A percentile compares a stretch with the other conserved stretches of the same genome.
These are phyloP conservation scores for Leishmania tropica DNA, from an alignment of 208 protist genomes.

Conservation along the genomic window DNA sequence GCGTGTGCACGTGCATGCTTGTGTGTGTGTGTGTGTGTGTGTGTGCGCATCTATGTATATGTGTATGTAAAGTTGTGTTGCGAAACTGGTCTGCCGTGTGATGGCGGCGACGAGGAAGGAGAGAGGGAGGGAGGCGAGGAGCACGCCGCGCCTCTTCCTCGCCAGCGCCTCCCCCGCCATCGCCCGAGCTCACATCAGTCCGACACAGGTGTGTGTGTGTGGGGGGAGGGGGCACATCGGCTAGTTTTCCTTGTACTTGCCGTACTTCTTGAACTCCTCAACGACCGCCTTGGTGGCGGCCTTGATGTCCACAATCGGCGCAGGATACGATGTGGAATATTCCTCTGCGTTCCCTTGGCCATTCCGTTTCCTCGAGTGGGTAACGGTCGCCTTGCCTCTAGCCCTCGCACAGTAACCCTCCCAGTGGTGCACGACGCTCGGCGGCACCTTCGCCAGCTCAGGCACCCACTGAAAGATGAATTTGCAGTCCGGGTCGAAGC, in stretches of 20 bases:
- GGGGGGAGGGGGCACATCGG: no score
- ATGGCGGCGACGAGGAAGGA: not conserved
- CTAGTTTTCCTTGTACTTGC: conserved; percentile 12
- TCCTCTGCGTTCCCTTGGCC: conserved; percentile 3
- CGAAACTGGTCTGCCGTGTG: not conserved
- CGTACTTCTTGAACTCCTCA: conserved; percentile 46
- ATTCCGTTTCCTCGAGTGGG: not conserved
- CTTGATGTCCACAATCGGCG: conserved; percentile 71
- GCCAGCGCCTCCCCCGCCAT: not conserved
- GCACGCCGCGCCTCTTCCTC: not conserved
- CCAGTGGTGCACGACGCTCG: conserved; percentile 68
- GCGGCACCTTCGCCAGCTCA: conserved; percentile 60
- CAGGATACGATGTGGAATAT: conserved; percentile 51
- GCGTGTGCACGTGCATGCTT: not conserved
- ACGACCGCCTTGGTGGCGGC: conserved; percentile 50
- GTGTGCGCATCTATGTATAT: not conserved
- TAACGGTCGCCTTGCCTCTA: conserved; percentile 2
- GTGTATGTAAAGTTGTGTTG: not conserved
- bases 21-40: not conserved
- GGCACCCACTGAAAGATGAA: conserved; percentile 82
- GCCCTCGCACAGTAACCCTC: conserved; percentile 53
- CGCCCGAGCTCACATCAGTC: not conserved
- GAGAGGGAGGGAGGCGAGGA: not conserved
- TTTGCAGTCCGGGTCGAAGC: conserved; percentile 58
- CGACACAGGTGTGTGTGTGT: not conserved